Base-by-base conservation (phyloP, 176 grass and related monocot species). In the Tuctoria greenei region DNA sequence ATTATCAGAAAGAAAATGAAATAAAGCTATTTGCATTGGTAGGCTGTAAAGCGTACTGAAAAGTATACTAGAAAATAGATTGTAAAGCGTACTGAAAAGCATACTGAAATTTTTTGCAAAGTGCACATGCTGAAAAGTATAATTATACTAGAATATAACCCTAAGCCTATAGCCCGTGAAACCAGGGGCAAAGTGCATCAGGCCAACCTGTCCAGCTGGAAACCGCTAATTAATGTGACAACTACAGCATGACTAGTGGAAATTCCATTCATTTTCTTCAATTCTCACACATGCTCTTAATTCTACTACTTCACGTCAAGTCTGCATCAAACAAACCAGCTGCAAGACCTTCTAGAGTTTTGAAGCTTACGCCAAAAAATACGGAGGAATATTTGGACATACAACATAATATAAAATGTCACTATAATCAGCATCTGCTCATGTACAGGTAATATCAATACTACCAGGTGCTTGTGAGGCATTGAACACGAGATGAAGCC, bases 231-330 rank as follows among this genome's bases (percentile, higher is more conserved):
- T n/a, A n/a, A n/a, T n/a, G n/a, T n/a, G n/a, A n/a, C n/a, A n/a
- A n/a, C n/a, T 50, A 47, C 52, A 69, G 49, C 84, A 75, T 81
- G 71, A 69, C 34, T 35, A 66, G 66, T 72, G 73, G 37, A 66
- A 77, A 60, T 77, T 43, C 40, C 13, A 66, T 16, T 78, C 50
- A 43, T 31, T n/a, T n/a, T 45, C 20, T 37, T 59, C 21, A 77
- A 18, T 60, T 36, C 55, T 71, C 51, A 64, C 38, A 64, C 28
- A 46, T 49, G 51, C 6, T 71, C 44, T 52, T 72, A n/a, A n/a
- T n/a, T n/a, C 72, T 58, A 81, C 28, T 71, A 47, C 20, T 27
- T 71, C 36, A 6, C 3, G 55, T 77, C 37, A 69, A 38, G 41
- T 77, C 72, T 49, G 27, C 15, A 63, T 24, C 27, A 56, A 54